Evolutionary conservation across 2,329 filamentous ascomycete species (phyloP).

Genomic region (Cladosporium velox): DNA sequence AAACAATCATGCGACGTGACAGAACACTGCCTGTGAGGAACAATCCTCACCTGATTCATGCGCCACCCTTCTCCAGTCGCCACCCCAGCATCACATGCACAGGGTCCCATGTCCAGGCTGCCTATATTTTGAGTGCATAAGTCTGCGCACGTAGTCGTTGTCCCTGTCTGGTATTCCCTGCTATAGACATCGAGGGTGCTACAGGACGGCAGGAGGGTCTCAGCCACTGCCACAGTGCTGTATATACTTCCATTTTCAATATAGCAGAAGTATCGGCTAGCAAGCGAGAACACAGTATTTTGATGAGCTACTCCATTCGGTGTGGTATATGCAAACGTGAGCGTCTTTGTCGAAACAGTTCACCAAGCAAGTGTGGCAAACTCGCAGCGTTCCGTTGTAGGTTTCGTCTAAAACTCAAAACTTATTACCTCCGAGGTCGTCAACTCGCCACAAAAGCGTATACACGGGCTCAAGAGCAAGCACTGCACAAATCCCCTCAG

Average conservation of each 20-base stretch:
- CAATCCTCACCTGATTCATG: conserved; percentile 2
- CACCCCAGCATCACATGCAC: neutral
- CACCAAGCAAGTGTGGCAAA: neutral
- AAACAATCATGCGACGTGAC: conserved; percentile 1
- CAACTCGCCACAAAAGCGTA: neutral
- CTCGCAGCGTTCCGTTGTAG: neutral
- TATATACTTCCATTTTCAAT: no score
- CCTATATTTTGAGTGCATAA: neutral
- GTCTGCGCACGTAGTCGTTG: neutral
- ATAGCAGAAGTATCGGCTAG: no score
- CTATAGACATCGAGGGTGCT: neutral
- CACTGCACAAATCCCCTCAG: neutral
- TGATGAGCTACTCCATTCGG: neutral
- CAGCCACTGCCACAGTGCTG: no score
- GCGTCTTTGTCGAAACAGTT: neutral
- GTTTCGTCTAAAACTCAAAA: neutral
- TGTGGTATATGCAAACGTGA: neutral
- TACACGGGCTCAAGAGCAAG: neutral
- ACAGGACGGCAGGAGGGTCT: no score
- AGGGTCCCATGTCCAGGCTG: neutral
- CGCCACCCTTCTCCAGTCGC: neutral
- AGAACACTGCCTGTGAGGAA: neutral
- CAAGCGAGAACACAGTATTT: no score
- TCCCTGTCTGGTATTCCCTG: neutral
- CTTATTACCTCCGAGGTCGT: neutral